A percentile compares a stretch with the other conserved stretches of the same genome.
Evolutionary conservation across 1,284 basidiomycete genomes (phyloP).

Genomic region (Blastosporella zonata): DNA sequence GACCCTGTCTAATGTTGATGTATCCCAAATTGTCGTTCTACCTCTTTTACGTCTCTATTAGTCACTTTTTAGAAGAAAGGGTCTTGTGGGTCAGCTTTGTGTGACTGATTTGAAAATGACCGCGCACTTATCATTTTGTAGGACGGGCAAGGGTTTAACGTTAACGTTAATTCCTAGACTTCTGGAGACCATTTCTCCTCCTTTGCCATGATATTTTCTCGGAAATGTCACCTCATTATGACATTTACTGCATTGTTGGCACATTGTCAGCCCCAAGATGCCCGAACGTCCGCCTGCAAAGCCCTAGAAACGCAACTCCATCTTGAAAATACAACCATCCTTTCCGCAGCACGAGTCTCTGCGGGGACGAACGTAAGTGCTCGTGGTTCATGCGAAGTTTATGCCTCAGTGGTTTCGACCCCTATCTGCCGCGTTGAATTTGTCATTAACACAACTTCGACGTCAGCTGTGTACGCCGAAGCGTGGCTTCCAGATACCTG

Average conservation of each 20-base stretch:
- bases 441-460: constrained; percentile 7
- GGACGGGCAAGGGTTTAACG: too few relatives aligned
- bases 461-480: constrained; percentile 9
- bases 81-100: too few relatives aligned
- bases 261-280: constrained; percentile 6
- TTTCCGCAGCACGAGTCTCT: constrained; percentile 6
- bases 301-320: neutral
- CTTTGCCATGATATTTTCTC: neutral
- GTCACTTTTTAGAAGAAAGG: too few relatives aligned
- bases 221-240: neutral
- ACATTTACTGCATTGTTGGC: constrained; percentile 8
- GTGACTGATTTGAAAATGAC: too few relatives aligned
- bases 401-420: constrained; percentile 4
- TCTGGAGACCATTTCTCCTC: neutral
- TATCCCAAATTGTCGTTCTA: too few relatives aligned
- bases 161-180: too few relatives aligned
- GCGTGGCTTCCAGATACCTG: constrained; percentile 14
- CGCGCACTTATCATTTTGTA: too few relatives aligned
- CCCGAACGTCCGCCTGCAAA: neutral
- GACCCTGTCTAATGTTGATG: too few relatives aligned
- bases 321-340: constrained; percentile 7
- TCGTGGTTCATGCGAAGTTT: constrained; percentile 1
- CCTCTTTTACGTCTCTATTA: too few relatives aligned
- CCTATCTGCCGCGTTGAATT: constrained; percentile 12
- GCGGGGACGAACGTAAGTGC: constrained; percentile 2